Conservation (phyloP, 805 yeast species). For the Hermanozyma aechmeae region DNA sequence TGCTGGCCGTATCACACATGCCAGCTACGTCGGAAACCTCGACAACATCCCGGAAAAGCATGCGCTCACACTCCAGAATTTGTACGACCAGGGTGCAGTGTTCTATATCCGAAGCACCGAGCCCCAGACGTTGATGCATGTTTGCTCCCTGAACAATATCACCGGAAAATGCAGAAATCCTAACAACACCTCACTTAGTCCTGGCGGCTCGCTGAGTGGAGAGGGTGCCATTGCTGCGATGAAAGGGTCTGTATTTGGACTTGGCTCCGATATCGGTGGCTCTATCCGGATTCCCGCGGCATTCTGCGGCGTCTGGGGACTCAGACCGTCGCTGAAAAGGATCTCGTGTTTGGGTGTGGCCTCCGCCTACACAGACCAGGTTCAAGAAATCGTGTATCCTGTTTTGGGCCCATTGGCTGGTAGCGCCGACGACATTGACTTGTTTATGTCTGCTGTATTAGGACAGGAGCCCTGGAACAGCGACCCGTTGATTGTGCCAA, state of each 20-base stretch:
- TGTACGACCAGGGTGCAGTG: constrained; percentile 10
- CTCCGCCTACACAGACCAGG: constrained; percentile 1
- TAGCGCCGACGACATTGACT: constrained; percentile 9
- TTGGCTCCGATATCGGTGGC: constrained; percentile 12
- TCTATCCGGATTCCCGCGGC: constrained; percentile 12
- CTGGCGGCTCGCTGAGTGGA: constrained; percentile 11
- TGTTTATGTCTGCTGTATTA: constrained; percentile 8
- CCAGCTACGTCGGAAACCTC: constrained; percentile 8
- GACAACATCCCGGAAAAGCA: constrained; percentile 6
- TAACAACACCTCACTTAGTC: constrained; percentile 8
- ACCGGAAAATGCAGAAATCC: constrained; percentile 11
- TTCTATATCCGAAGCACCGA: constrained; percentile 10
- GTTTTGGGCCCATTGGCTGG: constrained; percentile 11
- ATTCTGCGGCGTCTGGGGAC: constrained; percentile 12
- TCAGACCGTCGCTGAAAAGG: constrained; percentile 9
- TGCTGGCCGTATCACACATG: constrained; percentile 8
- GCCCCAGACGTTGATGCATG: constrained; percentile 11
- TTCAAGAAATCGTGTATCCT: constrained; percentile 6
- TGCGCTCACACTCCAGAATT: constrained; percentile 4
- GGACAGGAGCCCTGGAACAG: constrained; percentile 9
- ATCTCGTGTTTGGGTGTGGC: constrained; percentile 5
- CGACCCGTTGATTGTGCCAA: constrained; percentile 9
- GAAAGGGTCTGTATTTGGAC: constrained; percentile 10
- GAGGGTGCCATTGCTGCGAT: constrained; percentile 12
- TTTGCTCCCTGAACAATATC: constrained; percentile 10